Base-by-base conservation (phyloP, 1,284 basidiomycete species). In the Kalmanozyma brasiliensis region DNA sequence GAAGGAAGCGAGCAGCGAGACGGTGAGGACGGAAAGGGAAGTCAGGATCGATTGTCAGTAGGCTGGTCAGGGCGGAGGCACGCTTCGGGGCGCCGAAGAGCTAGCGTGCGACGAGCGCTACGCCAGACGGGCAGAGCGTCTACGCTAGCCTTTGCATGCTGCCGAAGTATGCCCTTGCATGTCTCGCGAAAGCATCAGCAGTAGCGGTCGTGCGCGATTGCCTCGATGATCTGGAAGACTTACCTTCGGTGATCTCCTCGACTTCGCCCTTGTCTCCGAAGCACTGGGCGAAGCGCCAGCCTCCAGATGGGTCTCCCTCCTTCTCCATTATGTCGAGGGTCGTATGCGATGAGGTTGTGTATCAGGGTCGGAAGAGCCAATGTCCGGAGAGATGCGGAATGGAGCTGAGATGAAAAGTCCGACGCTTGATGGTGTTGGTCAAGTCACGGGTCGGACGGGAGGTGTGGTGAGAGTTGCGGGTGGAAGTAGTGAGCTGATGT, bases 181-280 rank as follows among this genome's bases (percentile, higher is more conserved):
- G n/a, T n/a, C n/a, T n/a, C n/a, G n/a, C n/a, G n/a, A n/a, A n/a
- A n/a, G n/a, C n/a, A n/a, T n/a, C n/a, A n/a, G n/a, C n/a, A n/a
- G n/a, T n/a, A n/a, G n/a, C n/a, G n/a, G n/a, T n/a, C n/a, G n/a
- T n/a, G n/a, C n/a, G n/a, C n/a, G n/a, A n/a, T n/a, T n/a, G n/a
- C n/a, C n/a, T n/a, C n/a, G n/a, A n/a, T n/a, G n/a, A n/a, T n/a
- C n/a, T n/a, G n/a, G n/a, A n/a, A n/a, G n/a, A n/a, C 83, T 75
- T 76, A 94, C 94, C 94, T 87, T 99, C 95, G 67, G 96, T 99
- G 82, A 99, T 98, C 84, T 99, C 96, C 83, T 98, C 96, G 26
- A 98, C 95, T 83, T 98, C 83, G 33, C 82, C 83, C 72, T 84
- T 83, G 57, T 83, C 82, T 78, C 96, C 96, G 83, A 99, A 99